Conservation (phyloP, 306 rosid species). For the Pueraria montana region DNA sequence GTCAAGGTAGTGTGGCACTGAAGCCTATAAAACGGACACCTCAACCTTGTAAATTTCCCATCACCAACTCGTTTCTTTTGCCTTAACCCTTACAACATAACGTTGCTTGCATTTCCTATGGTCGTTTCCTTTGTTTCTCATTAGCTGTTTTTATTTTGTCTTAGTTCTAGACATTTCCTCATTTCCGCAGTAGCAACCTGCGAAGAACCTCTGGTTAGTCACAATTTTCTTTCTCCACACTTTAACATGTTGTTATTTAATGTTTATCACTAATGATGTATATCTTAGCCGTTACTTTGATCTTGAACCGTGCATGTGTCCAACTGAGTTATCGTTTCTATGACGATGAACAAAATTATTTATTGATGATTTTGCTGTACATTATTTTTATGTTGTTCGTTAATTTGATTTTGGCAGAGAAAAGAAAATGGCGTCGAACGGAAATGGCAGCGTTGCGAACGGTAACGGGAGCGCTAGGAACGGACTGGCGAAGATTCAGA, state of each 20-base stretch:
- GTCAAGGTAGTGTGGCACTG: constrained; percentile 42
- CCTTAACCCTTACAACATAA: neutral
- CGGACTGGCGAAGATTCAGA: constrained; percentile 72
- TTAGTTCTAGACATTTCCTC: neutral
- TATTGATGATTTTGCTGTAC: neutral
- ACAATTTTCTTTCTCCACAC: neutral
- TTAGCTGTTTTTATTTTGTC: constrained; percentile 3
- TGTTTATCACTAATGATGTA: neutral
- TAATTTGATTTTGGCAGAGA: neutral
- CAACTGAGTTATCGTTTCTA: no score
- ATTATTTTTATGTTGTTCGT: neutral
- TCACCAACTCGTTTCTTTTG: constrained; percentile 26
- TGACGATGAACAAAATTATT: neutral
- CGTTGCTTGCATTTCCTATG: constrained; percentile 26
- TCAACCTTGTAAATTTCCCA: neutral
- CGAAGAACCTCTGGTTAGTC: constrained; percentile 44
- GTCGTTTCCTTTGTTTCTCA: constrained; percentile 10
- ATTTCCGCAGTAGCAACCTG: constrained; percentile 1
- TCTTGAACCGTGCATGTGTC: neutral
- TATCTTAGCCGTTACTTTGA: constrained; percentile 12
- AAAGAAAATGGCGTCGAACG: constrained; percentile 42
- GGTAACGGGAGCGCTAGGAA: constrained; percentile 47
- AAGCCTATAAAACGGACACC: constrained; percentile 60
- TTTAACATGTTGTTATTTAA: neutral
- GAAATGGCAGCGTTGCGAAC: constrained; percentile 18